Base-by-base conservation (phyloP, 176 grass and related monocot genomes). In the Eleusine indica region DNA sequence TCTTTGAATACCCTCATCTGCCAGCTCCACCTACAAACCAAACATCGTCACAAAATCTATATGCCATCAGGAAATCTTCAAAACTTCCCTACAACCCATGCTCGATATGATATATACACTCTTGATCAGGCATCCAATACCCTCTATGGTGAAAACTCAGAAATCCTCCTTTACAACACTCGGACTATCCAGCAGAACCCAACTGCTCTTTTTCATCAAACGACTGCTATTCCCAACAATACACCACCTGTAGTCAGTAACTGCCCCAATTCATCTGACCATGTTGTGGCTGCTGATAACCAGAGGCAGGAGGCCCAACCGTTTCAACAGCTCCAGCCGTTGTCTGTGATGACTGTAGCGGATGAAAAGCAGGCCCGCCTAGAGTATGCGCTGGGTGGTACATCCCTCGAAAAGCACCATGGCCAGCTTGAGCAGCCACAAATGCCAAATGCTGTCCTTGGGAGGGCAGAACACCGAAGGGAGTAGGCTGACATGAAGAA, bases 371-470 rank as follows among this genome's bases (percentile, higher is more conserved):
- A 60, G 81, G 86, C 68, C 87, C 89, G 79, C 82, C 68, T 63
- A 93, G 75, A 35, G 93, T 66, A 48, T 89, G 90, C 30, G 85
- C 87, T 16, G 87, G 86, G 30, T 90, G 91, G 69, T 93, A 96
- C 30, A 96, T 91, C 82, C 93, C 90, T 77, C 90, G 75, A 60
- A 86, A 91, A 57, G 62, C 68, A 54, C 80, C 84, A 52, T 87
- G 90, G 14, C 91, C 81, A 57, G 83, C 82, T 76, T 92, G 93
- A 40, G 53, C 16, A 5, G 94, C 86, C 29, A 83, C 69, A 85
- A 89, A 96, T 54, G 90, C 61, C 64, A 96, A 37, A 48, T 93
- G 94, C 53, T 96, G 94, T 30, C 88, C 94, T 77, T 96, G 91
- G 35, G 88, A 83, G 62, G 85, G 82, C 38, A 96, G 70, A 48